phyloP scores from a whole-genome alignment of 305 asterid genomes.

The Petunia hybrid region DNA sequence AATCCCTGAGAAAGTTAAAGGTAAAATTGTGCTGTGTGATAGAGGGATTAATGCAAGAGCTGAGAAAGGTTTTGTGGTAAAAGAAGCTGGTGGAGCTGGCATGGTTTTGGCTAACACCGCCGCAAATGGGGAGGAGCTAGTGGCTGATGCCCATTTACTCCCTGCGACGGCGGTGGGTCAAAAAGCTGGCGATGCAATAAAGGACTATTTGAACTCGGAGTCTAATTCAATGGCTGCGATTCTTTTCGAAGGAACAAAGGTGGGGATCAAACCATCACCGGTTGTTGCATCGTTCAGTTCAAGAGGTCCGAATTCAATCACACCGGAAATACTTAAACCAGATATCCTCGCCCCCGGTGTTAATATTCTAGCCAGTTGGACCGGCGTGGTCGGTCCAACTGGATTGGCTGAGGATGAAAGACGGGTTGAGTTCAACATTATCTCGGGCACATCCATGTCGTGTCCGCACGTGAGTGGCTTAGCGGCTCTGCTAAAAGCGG shows the following conservation, averaged over 20 bases:
- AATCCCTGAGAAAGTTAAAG: constrained; percentile 68
- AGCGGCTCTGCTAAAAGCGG: constrained; percentile 84
- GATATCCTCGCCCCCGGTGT: constrained; percentile 94
- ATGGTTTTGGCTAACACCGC: constrained; percentile 85
- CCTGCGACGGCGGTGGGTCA: constrained; percentile 84
- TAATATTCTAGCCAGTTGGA: constrained; percentile 91
- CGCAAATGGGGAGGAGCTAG: constrained; percentile 89
- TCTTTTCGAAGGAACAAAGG: constrained; percentile 73
- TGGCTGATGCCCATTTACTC: constrained; percentile 90
- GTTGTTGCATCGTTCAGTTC: constrained; percentile 96
- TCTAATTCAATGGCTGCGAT: constrained; percentile 73
- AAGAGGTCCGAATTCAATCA: constrained; percentile 85
- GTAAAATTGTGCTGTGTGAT: constrained; percentile 87
- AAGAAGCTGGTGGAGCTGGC: constrained; percentile 79
- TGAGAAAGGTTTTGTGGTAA: constrained; percentile 82
- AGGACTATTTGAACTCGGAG: constrained; percentile 54
- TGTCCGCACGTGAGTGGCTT: constrained; percentile 97
- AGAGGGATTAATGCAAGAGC: constrained; percentile 85
- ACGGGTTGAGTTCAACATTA: constrained; percentile 85
- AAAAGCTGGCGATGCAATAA: constrained; percentile 58
- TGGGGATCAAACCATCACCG: constrained; percentile 85
- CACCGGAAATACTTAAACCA: constrained; percentile 72
- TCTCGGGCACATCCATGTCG: constrained; percentile 96
- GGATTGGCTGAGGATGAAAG: constrained; percentile 73
- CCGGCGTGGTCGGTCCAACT: constrained; percentile 77